Evolutionary conservation across 805 yeast genomes (phyloP).

Genomic region (Candida taoyuanica): DNA sequence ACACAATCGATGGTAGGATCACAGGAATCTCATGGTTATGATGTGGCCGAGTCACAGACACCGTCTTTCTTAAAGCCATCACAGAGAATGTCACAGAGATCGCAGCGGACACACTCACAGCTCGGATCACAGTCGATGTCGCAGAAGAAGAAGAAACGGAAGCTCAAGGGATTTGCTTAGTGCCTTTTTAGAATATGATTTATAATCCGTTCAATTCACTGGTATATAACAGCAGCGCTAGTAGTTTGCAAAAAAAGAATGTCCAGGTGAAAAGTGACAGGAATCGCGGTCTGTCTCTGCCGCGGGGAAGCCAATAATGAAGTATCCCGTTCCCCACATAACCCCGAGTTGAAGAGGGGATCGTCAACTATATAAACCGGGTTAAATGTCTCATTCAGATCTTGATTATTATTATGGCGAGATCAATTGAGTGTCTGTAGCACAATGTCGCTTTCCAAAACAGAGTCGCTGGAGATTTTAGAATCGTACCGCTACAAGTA

Average conservation of each 20-base stretch:
- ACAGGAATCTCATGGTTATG: constrained; percentile 8
- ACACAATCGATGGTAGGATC: constrained; percentile 13
- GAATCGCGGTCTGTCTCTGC: background rate
- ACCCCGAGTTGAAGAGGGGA: background rate
- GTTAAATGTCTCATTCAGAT: no score
- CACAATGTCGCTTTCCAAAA: constrained; percentile 6
- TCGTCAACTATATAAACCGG: no score
- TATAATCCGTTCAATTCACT: background rate
- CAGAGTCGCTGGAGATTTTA: constrained; percentile 12
- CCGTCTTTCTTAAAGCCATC: constrained; percentile 5
- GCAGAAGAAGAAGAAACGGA: constrained; percentile 16
- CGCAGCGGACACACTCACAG: constrained; percentile 4
- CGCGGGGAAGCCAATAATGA: background rate
- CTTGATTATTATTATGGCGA: no score
- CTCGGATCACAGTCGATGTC: background rate
- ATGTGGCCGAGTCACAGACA: no score
- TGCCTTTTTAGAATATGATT: background rate
- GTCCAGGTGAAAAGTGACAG: background rate
- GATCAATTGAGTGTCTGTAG: no score
- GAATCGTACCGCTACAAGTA: constrained; percentile 8
- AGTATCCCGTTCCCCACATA: no score
- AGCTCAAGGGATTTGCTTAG: constrained; percentile 22
- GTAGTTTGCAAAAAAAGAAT: no score
- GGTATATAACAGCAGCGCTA: no score
- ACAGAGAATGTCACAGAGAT: constrained; percentile 6